Evolutionary conservation across 441 rosid genomes (phyloP).

Genomic region (Viola pubescens): DNA sequence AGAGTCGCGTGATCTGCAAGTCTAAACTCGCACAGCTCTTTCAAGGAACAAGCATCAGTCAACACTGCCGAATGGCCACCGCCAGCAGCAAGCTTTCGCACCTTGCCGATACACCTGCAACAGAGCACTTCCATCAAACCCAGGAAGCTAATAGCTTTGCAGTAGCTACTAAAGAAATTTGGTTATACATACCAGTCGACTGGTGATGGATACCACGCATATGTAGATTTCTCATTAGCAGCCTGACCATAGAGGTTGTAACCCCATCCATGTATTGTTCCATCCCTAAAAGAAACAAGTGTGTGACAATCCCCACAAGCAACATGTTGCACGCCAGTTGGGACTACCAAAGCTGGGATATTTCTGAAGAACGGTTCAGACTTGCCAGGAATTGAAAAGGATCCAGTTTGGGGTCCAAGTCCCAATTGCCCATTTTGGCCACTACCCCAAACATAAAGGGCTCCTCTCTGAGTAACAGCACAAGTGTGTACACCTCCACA

Average conservation of each 20-base stretch:
- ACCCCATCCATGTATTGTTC: conserved; percentile 89
- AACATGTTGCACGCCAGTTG: conserved; percentile 60
- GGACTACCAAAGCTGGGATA: conserved; percentile 67
- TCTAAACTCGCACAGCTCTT: conserved; percentile 89
- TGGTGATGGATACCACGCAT: conserved; percentile 96
- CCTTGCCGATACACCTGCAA: conserved; percentile 88
- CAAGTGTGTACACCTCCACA: conserved; percentile 95
- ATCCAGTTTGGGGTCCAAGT: conserved; percentile 69
- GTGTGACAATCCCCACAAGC: conserved; percentile 97
- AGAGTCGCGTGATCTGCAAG: conserved; percentile 67
- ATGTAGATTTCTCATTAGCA: conserved; percentile 74
- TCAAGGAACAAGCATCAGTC: conserved; percentile 89
- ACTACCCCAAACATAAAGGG: conserved; percentile 97
- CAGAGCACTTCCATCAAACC: conserved; percentile 11
- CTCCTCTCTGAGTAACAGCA: conserved; percentile 62
- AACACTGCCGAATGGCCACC: conserved; percentile 95
- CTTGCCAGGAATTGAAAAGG: conserved; percentile 59
- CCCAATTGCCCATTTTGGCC: conserved; percentile 89
- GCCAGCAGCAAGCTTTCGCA: conserved; percentile 87
- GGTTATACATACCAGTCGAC: conserved; percentile 66
- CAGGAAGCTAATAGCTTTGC: conserved; percentile 4
- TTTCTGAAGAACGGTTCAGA: conserved; percentile 54
- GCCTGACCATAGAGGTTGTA: conserved; percentile 96
- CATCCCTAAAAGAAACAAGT: conserved; percentile 63
- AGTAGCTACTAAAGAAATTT: conserved; percentile 11